Percentiles rank a stretch among this genome's conserved stretches.
Evolutionary conservation across 345 rosid genomes (phyloP).

Genomic region (Isatis tinctoria): DNA sequence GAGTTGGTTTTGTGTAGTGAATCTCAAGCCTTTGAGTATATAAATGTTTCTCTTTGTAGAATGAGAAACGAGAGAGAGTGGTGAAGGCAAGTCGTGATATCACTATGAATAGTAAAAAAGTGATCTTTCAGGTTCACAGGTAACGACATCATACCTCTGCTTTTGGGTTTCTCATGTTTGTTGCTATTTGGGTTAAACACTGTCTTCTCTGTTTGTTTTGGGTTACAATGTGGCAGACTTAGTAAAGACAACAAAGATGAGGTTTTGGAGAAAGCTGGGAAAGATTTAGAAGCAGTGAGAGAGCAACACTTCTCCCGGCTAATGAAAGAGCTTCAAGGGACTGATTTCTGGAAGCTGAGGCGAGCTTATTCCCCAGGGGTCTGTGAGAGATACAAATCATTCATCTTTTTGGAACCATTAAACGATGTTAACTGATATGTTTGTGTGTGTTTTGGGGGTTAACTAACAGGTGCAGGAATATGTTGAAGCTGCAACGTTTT

Average conservation of each 20-base stretch:
- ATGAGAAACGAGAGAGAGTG: constrained; percentile 90
- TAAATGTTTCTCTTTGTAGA: constrained; percentile 37
- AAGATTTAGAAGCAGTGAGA: constrained; percentile 63
- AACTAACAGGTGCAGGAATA: constrained; percentile 81
- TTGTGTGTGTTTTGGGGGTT: not conserved
- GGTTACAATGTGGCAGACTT: constrained; percentile 41
- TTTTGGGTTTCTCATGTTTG: not conserved
- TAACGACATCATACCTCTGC: constrained; percentile 27
- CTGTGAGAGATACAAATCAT: constrained; percentile 18
- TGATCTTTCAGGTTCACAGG: constrained; percentile 98
- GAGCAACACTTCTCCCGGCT: constrained; percentile 56
- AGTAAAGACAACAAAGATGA: constrained; percentile 67
- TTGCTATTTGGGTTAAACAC: not conserved
- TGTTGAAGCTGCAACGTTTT: constrained; percentile 94
- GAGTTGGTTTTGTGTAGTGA: not conserved
- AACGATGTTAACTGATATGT: not conserved
- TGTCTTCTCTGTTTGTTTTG: not conserved
- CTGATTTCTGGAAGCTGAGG: constrained; percentile 89
- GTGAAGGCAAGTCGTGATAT: constrained; percentile 96
- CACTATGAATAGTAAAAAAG: constrained; percentile 89
- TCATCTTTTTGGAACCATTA: not conserved
- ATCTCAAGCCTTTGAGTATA: not conserved
- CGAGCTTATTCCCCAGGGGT: constrained; percentile 95
- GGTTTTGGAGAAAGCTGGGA: constrained; percentile 77
- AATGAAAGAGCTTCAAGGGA: constrained; percentile 79